Percentiles rank a stretch among this genome's conserved stretches.
These are phyloP conservation scores for Eimeria sp. DNA, from an alignment of 169 alveolate genomes.

Conservation along the genomic window DNA sequence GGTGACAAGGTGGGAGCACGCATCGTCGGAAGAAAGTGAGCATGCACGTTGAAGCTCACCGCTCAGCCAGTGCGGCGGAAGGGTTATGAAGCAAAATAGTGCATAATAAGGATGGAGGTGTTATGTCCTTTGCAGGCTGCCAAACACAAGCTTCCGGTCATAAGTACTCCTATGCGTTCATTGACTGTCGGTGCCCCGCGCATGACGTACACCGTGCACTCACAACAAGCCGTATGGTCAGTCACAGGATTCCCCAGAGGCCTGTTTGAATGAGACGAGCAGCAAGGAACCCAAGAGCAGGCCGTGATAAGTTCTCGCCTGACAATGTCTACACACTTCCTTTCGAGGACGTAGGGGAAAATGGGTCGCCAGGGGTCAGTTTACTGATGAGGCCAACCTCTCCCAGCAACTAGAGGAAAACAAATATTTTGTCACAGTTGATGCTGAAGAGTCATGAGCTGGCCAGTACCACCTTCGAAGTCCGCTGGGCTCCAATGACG, in stretches of 20 bases:
- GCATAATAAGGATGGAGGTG: neutral
- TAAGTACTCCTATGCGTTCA: neutral
- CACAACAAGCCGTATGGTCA: neutral
- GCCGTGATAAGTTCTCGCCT: neutral
- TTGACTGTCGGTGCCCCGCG: neutral
- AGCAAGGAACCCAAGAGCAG: neutral
- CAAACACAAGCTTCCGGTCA: constrained; percentile 31
- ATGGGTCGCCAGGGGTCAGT: neutral
- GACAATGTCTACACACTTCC: neutral
- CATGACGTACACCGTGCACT: neutral
- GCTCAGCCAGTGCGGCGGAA: neutral
- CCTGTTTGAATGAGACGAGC: neutral
- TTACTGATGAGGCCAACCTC: neutral
- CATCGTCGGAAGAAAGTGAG: constrained; percentile 62
- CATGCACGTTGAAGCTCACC: neutral
- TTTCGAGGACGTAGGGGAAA: neutral
- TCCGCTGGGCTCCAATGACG: constrained; percentile 36
- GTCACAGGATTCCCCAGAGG: neutral
- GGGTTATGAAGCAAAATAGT: neutral
- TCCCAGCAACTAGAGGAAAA: neutral
- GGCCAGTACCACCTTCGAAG: neutral
- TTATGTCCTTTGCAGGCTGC: constrained; percentile 32
- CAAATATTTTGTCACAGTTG: neutral
- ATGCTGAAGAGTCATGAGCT: neutral
- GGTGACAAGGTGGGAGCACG: constrained; percentile 65